Conservation (phyloP, 106 monocot species). For the Dactylorhiza incarnata region DNA sequence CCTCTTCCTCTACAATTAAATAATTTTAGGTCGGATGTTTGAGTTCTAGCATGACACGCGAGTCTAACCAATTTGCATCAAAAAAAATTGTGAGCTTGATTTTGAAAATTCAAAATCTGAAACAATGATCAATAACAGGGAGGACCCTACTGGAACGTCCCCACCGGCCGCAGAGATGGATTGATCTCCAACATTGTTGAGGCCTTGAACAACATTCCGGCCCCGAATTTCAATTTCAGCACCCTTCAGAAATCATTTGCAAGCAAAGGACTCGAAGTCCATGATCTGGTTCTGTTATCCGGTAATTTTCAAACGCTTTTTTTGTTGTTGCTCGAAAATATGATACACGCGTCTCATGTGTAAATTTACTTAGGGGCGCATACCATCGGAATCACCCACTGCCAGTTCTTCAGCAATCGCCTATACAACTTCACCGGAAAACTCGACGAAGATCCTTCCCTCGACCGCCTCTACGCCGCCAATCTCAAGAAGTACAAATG, state of each 20-base stretch:
- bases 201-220: constrained; percentile 28
- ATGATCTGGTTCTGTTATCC: constrained; percentile 37
- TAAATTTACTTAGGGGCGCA: constrained; percentile 30
- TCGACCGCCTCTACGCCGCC: constrained; percentile 38
- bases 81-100: too few species aligned
- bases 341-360: background rate
- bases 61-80: too few species aligned
- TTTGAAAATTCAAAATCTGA: too few species aligned
- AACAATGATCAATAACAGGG: background rate
- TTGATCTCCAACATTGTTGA: constrained; percentile 7
- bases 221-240: constrained; percentile 16
- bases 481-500: constrained; percentile 50
- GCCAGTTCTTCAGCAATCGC: constrained; percentile 46
- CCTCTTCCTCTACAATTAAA: too few species aligned
- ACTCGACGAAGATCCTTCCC: constrained; percentile 55
- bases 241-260: constrained; percentile 20
- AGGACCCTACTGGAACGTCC: constrained; percentile 33
- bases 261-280: constrained; percentile 15
- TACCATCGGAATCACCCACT: constrained; percentile 54
- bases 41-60: too few species aligned
- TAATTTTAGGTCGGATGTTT: too few species aligned
- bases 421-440: constrained; percentile 66
- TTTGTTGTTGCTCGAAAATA: background rate
- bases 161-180: constrained; percentile 44
- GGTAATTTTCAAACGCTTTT: constrained; percentile 10